phyloP scores from a whole-genome alignment of 225 moss, liverwort and hornwort species.

The Polytrichum formosum region DNA sequence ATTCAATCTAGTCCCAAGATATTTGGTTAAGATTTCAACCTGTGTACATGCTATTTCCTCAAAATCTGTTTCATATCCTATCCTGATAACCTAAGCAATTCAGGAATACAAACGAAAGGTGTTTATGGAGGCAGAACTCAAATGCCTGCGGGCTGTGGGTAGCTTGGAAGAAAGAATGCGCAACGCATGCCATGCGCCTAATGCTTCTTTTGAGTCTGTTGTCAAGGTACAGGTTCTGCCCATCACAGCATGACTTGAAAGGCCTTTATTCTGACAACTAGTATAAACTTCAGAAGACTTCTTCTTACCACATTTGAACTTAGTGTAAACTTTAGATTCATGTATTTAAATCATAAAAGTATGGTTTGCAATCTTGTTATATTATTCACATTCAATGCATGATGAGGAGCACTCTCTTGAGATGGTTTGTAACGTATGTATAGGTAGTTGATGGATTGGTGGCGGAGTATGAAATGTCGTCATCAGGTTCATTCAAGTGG shows the following conservation, averaged over 20 bases:
- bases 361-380: too few relatives aligned
- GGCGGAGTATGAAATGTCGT: constrained; percentile 59
- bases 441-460: constrained; percentile 61
- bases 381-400: too few relatives aligned
- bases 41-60: too few relatives aligned
- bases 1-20: too few relatives aligned
- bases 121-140: constrained; percentile 76
- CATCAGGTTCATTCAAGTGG: constrained; percentile 68
- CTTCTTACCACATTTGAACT: too few relatives aligned
- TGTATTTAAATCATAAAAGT: too few relatives aligned
- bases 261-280: background rate
- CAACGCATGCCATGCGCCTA: constrained; percentile 69
- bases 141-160: constrained; percentile 65
- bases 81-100: background rate
- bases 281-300: background rate
- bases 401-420: background rate
- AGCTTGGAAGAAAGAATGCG: constrained; percentile 74
- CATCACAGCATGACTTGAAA: background rate
- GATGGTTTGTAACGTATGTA: background rate
- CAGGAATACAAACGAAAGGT: constrained; percentile 64
- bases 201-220: constrained; percentile 60
- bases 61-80: too few relatives aligned
- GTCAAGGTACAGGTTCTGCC: constrained; percentile 34
- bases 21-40: too few relatives aligned
- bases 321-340: too few relatives aligned